Evolutionary conservation across 2,329 filamentous ascomycete species (phyloP).

Genomic region (Scedosporium boydii): DNA sequence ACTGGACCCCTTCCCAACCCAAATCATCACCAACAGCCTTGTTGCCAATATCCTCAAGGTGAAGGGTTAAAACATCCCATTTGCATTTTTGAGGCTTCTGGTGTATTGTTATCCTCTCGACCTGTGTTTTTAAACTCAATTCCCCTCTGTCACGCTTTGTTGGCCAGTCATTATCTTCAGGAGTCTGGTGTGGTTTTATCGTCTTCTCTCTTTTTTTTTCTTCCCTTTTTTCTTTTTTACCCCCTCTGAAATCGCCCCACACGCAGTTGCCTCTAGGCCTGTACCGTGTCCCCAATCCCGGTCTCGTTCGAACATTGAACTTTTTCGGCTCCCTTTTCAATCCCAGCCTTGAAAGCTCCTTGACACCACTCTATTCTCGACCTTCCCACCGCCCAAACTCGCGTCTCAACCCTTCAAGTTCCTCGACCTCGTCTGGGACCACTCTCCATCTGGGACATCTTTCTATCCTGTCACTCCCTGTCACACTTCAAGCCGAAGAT

Average conservation of each 20-base stretch:
- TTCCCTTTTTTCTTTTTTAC: neutral
- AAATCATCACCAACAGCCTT: neutral
- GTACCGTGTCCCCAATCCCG: neutral
- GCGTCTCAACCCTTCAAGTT: neutral
- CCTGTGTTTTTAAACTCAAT: neutral
- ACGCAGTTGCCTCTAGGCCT: neutral
- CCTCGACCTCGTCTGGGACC: neutral
- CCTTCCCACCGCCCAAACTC: neutral
- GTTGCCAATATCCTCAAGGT: neutral
- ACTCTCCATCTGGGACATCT: neutral
- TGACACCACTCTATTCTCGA: constrained; percentile 1
- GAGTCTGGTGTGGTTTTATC: constrained; percentile 2
- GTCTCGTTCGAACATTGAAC: constrained; percentile 7
- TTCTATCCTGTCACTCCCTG: neutral
- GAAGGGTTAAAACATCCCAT: neutral
- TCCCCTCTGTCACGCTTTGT: neutral
- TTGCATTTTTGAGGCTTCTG: neutral
- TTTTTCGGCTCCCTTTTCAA: constrained; percentile 4
- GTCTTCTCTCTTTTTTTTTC: neutral
- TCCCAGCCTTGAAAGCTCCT: constrained; percentile 6
- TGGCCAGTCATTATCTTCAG: neutral
- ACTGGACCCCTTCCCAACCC: neutral
- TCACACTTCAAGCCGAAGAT: neutral
- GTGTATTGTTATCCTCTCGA: neutral
- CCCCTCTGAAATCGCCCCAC: constrained; percentile 3